Evolutionary conservation across 1,284 basidiomycete genomes (phyloP), one percentile per base, ranked within the genome.

Genomic region (Rhodotorula glutinis): DNA sequence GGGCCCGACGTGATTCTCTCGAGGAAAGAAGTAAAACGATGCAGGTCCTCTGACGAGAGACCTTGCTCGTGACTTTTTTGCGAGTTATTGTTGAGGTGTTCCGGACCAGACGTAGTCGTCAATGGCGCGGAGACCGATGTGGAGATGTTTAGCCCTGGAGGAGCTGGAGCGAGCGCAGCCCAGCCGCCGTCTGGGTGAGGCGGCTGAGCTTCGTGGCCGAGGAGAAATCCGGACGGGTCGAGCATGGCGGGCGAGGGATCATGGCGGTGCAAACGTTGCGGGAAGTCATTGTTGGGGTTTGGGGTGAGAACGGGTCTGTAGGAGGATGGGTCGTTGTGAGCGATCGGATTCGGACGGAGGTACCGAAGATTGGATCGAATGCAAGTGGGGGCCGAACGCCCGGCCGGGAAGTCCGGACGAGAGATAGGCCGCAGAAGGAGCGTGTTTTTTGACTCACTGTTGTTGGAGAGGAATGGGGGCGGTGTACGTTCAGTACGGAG

Each of bases 151-250:
- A 51, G n/a, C 19, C n/a, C 40, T 11, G 16, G 29, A 38, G 25
- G 17, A 23, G 21, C 52, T 23, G 19, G 29, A 47, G 49, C 49
- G 25, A n/a, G 25, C 25, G n/a, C 27, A 47, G 43, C 23, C 10
- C 38, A 27, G 63, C 23, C n/a, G 40, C 27, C 16, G 19, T 54
- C 43, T 29, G n/a, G n/a, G 53, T 57, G 53, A 55, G 41, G 57
- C 54, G 51, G 44, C 40, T 52, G 58, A 56, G 58, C 38, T 56
- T 57, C 25, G 47, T 38, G 38, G 53, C 53, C 53, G 40, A 29
- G 25, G 54, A 44, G 64, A 65, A 65, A 65, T 65, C 59, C 64
- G 58, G 43, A 30, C 38, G 49, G 25, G 52, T 25, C 19, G 53
- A 46, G 41, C 57, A 43, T 51, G 23, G 4, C 21, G 44, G 19